Evolutionary conservation across 495 filamentous ascomycete genomes (phyloP), one percentile per base, ranked within the genome.

Genomic region (Penicillium lagena): DNA sequence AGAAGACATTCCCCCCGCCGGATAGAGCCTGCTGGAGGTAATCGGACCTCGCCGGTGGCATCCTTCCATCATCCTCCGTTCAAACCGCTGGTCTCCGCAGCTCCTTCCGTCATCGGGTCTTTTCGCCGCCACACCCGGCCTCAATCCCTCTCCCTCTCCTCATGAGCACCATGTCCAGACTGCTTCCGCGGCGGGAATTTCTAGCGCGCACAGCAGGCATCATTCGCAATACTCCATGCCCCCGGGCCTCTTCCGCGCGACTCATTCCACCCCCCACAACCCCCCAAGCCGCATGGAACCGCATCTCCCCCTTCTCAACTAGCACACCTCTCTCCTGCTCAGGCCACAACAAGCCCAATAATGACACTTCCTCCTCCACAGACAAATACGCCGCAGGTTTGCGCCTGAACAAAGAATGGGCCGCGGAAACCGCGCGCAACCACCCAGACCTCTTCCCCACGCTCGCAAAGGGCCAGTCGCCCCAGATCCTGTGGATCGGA

Each of bases 401-500:
- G 48, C 43, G 52, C 47, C 50, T 54, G 41, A 91, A 90, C 73
- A 81, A 82, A 56, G 72, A 80, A 51, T 91, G 82, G 85, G 80
- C 81, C 11, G 73, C 75, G 40, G 76, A 82, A 54, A 83, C 81
- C 44, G 62, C 74, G 35, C 69, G 79, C 39, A 68, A 81, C 46
- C 76, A 90, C 43, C 84, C 89, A 7, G 67, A 81, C 11, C 82
- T 89, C 67, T 87, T 94, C 68, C 72, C 78, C 32, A 79, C 73
- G 51, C 72, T 89, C 28, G 81, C 81, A 9, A 63, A 59, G 35
- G 83, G 84, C 47, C 89, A 96, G 59, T 56, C 73, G 1, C 89
- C 89, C 1, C 66, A 81, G 49, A 87, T 93, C 57, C 81, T 96
- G 51, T 96, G 90, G 90, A 75, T 96, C 52, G 90, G 89, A 55